Conservation (phyloP, 441 rosid genomes). For the Hura crepitans region DNA sequence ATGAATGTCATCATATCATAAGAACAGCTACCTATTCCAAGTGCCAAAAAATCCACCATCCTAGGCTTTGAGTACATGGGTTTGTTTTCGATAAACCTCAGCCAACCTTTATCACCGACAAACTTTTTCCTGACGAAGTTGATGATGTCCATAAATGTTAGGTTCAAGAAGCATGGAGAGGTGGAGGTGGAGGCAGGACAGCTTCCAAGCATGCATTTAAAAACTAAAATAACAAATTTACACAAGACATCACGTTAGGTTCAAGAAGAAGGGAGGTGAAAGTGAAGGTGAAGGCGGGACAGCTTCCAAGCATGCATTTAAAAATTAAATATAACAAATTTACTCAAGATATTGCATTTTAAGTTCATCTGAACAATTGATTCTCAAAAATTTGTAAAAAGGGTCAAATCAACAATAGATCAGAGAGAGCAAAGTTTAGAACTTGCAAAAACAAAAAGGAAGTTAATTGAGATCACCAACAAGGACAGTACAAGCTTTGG, state of each 20-base stretch:
- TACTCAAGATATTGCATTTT: too few species aligned
- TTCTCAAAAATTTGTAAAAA: not conserved
- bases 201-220: too few species aligned
- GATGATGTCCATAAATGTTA: not conserved
- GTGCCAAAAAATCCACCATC: slow-evolving; percentile 9
- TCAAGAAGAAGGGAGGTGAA: not conserved
- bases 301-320: not conserved
- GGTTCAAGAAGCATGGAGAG: not conserved
- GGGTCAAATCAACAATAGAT: not conserved
- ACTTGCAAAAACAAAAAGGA: not conserved
- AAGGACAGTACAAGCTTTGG: not conserved
- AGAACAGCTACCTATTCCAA: not conserved
- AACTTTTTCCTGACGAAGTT: slow-evolving; percentile 14
- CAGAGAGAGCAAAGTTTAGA: not conserved
- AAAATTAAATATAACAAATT: not conserved
- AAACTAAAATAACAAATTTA: too few species aligned
- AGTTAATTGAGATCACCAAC: not conserved
- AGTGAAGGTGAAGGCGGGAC: not conserved
- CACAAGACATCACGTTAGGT: too few species aligned
- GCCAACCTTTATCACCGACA: not conserved
- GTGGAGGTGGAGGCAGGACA: too few species aligned
- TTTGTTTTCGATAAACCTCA: not conserved
- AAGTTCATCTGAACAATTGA: too few species aligned
- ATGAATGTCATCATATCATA: not conserved
- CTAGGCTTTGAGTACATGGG: not conserved